phyloP scores from a whole-genome alignment of 208 protist genomes.

The Leishmania martiniquensis region DNA sequence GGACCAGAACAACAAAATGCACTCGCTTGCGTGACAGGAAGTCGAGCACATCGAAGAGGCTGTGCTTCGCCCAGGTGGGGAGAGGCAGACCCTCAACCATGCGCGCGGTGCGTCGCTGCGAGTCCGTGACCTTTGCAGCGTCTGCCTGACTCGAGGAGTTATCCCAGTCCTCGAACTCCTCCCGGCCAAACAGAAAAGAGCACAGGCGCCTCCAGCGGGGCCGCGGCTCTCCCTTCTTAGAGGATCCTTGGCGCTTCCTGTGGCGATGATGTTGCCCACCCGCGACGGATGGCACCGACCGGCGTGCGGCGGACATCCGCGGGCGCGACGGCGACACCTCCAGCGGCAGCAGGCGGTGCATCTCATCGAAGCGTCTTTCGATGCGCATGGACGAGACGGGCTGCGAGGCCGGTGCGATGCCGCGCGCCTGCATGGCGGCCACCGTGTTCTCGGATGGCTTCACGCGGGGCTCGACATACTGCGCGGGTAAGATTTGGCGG shows the following conservation, averaged over 20 bases:
- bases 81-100: conserved; percentile 35
- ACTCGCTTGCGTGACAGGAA: conserved; percentile 63
- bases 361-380: conserved; percentile 5
- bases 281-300: not conserved
- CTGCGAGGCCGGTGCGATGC: conserved; percentile 12
- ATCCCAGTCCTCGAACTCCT: conserved; percentile 42
- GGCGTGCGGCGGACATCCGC: conserved; percentile 6
- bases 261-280: not conserved
- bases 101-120: conserved; percentile 23
- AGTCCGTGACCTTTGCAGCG: conserved; percentile 14
- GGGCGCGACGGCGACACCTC: conserved; percentile 17
- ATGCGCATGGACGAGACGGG: conserved; percentile 4
- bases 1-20: conserved; percentile 39
- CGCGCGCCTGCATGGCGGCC: conserved; percentile 11
- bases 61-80: conserved; percentile 35
- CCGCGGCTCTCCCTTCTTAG: not conserved
- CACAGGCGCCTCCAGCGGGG: conserved; percentile 15
- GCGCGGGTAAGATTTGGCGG: not conserved
- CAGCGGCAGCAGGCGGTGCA: conserved; percentile 19
- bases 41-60: conserved; percentile 52
- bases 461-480: conserved; percentile 17
- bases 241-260: not conserved
- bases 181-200: conserved; percentile 23
- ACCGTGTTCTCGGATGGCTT: conserved; percentile 3
- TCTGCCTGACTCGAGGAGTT: not conserved